Percentiles rank a stretch among this genome's conserved stretches.
These are phyloP conservation scores for Starmerella roubikii DNA, from an alignment of 805 yeast genomes.

Conservation along the genomic window DNA sequence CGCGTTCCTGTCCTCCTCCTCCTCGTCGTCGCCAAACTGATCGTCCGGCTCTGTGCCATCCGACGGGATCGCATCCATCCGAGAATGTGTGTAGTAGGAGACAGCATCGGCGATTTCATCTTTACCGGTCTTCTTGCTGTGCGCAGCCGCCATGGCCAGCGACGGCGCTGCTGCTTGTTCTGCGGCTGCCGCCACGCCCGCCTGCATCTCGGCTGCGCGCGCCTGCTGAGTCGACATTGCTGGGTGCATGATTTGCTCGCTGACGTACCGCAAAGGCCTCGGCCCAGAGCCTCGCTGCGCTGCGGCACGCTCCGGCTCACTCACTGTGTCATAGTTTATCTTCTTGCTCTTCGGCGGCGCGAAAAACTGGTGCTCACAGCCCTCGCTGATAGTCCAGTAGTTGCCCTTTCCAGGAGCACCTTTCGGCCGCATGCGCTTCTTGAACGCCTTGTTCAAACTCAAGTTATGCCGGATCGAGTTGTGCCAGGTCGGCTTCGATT, in stretches of 20 bases:
- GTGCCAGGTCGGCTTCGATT: slow-evolving; percentile 91
- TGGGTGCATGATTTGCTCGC: background rate
- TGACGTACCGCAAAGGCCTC: background rate
- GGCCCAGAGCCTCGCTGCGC: background rate
- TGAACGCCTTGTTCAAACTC: slow-evolving; percentile 83
- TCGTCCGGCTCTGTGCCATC: slow-evolving; percentile 16
- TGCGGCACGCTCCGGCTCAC: background rate
- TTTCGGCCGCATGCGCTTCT: slow-evolving; percentile 79
- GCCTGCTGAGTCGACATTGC: background rate
- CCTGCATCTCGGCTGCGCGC: too few relatives aligned
- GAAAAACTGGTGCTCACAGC: slow-evolving; percentile 67
- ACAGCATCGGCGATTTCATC: background rate
- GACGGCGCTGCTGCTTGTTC: background rate
- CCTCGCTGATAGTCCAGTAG: slow-evolving; percentile 83
- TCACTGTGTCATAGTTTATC: background rate
- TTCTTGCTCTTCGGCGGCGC: slow-evolving; percentile 27
- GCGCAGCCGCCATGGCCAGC: background rate
- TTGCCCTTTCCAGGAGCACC: slow-evolving; percentile 49
- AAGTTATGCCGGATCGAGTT: slow-evolving; percentile 91
- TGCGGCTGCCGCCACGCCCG: too few relatives aligned
- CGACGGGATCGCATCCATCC: slow-evolving; percentile 6
- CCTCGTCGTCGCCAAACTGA: slow-evolving; percentile 3
- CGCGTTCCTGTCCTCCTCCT: background rate
- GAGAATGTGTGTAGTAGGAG: background rate
- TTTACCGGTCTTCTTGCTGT: background rate